These are phyloP conservation scores for Phytopythium oedochilum DNA, from an alignment of 352 stramenopile species.

Conservation along the genomic window DNA sequence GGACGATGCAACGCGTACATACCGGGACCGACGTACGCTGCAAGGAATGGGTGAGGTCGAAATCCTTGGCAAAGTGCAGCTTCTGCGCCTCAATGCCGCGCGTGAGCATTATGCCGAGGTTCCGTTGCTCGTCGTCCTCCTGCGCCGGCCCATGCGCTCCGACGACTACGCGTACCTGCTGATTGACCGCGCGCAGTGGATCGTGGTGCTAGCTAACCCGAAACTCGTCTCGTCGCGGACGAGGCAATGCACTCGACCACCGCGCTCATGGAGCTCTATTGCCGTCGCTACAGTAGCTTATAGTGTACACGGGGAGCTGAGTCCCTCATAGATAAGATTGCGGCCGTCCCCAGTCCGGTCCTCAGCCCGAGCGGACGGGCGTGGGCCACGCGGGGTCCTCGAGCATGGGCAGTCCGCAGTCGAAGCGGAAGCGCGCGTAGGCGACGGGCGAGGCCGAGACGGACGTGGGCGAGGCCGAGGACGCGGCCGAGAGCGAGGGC, in stretches of 20 bases:
- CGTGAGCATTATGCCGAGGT: slow-evolving; percentile 63
- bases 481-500: too few relatives aligned
- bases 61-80: slow-evolving; percentile 73
- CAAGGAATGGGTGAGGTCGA: slow-evolving; percentile 74
- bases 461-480: slow-evolving; percentile 4
- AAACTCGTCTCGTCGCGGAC: too few relatives aligned
- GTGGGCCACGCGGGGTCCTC: neutral
- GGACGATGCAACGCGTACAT: too few relatives aligned
- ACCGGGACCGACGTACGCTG: slow-evolving; percentile 75
- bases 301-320: neutral
- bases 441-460: neutral
- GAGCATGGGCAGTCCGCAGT: neutral
- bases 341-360: neutral
- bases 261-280: too few relatives aligned
- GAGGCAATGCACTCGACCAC: too few relatives aligned
- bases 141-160: too few relatives aligned
- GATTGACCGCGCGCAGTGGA: too few relatives aligned
- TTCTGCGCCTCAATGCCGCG: slow-evolving; percentile 42
- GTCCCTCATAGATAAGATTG: neutral
- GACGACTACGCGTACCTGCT: too few relatives aligned
- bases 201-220: too few relatives aligned
- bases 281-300: too few relatives aligned
- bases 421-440: neutral
- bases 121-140: slow-evolving; percentile 53
- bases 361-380: neutral